Evolutionary conservation across 192 early-diverging fungal species (phyloP).

Genomic region (Linnemannia exigua): DNA sequence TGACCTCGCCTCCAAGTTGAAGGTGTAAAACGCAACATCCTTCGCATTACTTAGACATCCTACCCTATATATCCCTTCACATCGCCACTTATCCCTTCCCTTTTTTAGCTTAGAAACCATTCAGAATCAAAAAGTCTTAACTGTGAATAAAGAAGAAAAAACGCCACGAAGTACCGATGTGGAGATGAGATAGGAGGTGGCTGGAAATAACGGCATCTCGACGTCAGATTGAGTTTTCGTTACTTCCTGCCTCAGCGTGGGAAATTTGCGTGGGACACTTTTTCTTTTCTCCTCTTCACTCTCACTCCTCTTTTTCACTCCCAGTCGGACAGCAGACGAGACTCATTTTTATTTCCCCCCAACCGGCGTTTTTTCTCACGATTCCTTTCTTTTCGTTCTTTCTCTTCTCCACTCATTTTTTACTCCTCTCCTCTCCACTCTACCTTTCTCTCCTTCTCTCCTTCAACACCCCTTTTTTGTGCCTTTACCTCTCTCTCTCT

Average conservation of each 20-base stretch:
- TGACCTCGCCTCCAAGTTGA: slow-evolving; percentile 39
- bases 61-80: slow-evolving; percentile 10
- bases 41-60: neutral
- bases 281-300: neutral
- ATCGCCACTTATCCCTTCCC: neutral
- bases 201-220: neutral
- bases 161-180: neutral
- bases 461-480: neutral
- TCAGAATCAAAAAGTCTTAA: neutral
- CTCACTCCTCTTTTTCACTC: neutral
- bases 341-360: slow-evolving; percentile 21
- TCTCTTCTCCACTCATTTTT: slow-evolving; percentile 9
- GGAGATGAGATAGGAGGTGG: neutral
- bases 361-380: slow-evolving; percentile 1
- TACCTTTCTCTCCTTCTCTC: neutral
- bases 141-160: neutral
- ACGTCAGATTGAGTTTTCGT: slow-evolving; percentile 6
- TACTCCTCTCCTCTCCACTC: neutral
- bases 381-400: slow-evolving; percentile 2
- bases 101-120: slow-evolving; percentile 2
- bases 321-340: neutral
- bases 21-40: slow-evolving; percentile 20
- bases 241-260: slow-evolving; percentile 41
- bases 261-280: slow-evolving; percentile 26
- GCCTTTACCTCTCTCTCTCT: slow-evolving; percentile 12